phyloP scores from a whole-genome alignment of 148 eudicot genomes.

The Persicaria tinctoria region DNA sequence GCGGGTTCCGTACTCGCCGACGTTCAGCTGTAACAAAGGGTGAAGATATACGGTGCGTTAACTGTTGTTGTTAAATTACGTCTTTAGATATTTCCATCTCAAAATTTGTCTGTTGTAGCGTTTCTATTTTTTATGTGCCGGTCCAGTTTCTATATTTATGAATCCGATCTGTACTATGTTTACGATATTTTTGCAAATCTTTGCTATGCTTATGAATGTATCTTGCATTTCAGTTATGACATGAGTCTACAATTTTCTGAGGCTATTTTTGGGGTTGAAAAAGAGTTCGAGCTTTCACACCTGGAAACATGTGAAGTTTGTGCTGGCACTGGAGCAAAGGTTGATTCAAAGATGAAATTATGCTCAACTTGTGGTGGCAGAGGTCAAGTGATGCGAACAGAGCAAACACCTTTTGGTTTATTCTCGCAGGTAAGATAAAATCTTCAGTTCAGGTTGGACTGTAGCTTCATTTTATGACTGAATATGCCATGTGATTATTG shows the following conservation, averaged over 20 bases:
- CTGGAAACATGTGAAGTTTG: constrained; percentile 86
- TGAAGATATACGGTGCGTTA: constrained; percentile 91
- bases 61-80: not conserved
- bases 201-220: constrained; percentile 17
- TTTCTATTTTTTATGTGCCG: not conserved
- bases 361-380: constrained; percentile 98
- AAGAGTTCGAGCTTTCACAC: constrained; percentile 88
- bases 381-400: constrained; percentile 99
- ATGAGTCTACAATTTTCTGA: constrained; percentile 77
- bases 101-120: not conserved
- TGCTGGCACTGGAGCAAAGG: constrained; percentile 86
- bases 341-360: constrained; percentile 86
- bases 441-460: not conserved
- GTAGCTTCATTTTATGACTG: not conserved
- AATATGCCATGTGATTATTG: not conserved
- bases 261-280: constrained; percentile 85
- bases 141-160: not conserved
- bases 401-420: constrained; percentile 96
- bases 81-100: not conserved
- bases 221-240: constrained; percentile 73
- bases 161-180: not conserved
- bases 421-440: constrained; percentile 33
- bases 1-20: constrained; percentile 66
- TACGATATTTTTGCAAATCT: not conserved
- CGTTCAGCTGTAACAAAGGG: constrained; percentile 80